Base-by-base conservation (phyloP, 2,329 filamentous ascomycete species). In the Achaetomium macrosporum region DNA sequence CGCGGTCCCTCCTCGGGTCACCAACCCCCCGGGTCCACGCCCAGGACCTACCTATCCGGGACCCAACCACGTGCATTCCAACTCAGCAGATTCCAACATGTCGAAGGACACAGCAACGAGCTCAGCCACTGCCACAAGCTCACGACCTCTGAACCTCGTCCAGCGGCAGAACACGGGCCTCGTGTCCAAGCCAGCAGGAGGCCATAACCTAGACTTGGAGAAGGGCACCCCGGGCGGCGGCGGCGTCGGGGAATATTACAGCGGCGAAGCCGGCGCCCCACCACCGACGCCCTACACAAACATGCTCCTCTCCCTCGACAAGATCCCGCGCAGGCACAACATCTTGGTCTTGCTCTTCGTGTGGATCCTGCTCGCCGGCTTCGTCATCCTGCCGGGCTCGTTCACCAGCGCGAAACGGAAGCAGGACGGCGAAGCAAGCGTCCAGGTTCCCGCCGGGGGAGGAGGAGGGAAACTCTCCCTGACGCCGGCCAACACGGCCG, bases 331-430 rank as follows among this genome's bases (percentile, higher is more conserved):
- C 7, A 45, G 68, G 10, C 73, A 78, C 66, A 79, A 75, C 64
- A 68, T 78, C 48, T 65, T 76, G 17, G 72, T 72, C 45, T 67
- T 68, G 10, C 57, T 70, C n/a, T 75, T 69, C 51, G 66, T 70
- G 5, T 81, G 73, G 74, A 67, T 77, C 42, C 68, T 81, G 2
- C 70, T 81, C 1, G 73, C 73, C 0, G 76, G 76, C 29, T 81
- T 78, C 65, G 67, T 80, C 15, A 68, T 79, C 40, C 71, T 78
- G 35, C 76, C 76, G 0, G 76, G 73, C 6, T 78, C 75, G 0
- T 81, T 79, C 60, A 77, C 72, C 36, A 72, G 67, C 31, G 64
- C 75, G 42, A 15, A 51, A 39, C 47, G 46, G 40, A 46, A 71
- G 51, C 19, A 56, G 68, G 15, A 60, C 66, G 44, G 42, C 29